Base-by-base conservation (phyloP, 2,329 filamentous ascomycete genomes). In the Karstenula rhodostoma region DNA sequence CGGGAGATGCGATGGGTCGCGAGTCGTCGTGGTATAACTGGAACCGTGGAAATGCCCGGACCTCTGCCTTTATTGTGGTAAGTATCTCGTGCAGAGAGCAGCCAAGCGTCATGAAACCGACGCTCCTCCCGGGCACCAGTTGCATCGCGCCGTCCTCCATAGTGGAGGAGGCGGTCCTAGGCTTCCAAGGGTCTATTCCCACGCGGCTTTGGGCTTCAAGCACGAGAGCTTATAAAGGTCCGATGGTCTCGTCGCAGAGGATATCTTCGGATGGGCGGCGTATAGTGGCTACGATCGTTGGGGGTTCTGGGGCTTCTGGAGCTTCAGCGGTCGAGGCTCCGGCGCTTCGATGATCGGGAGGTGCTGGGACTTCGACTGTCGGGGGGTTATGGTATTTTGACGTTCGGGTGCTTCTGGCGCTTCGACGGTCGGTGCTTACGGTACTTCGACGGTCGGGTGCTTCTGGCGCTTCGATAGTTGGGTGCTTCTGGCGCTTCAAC, bases 81-180 rank as follows among this genome's bases (percentile, higher is more conserved):
- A 98, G 81, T 71, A 96, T 86, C 74, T 97, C 93, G 79, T 98
- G 93, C 37, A 99, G 86, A 2, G 94, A 97, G 64, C 93, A 91
- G 58, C 95, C 95, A 59, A 99, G 88, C 52, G 90, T 93, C 96
- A 74, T 66, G 48, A 56, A 56, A 27, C 62, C 60, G 15, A 62
- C 43, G 35, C 60, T 69, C 47, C 71, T 68, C 17, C 67, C 73
- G 13, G 71, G 70, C 15, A 70, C 59, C 33, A 73, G 62, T 57
- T 75, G 74, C 73, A 77, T 70, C 44, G 56, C 63, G 15, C 60
- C 62, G 42, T 77, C 70, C 29, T 77, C 73, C 74, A 77, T 77
- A 9, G 40, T 61, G 51, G 33, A 56, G 49, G 50, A 23, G 8
- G 25, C 15, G 25, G 2, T 33, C 22, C 27, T 43, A 13, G 29